A percentile compares a stretch with the other conserved stretches of the same genome.
Conservation (phyloP, 2,329 filamentous ascomycete species). For the Neonectria coccinea region DNA sequence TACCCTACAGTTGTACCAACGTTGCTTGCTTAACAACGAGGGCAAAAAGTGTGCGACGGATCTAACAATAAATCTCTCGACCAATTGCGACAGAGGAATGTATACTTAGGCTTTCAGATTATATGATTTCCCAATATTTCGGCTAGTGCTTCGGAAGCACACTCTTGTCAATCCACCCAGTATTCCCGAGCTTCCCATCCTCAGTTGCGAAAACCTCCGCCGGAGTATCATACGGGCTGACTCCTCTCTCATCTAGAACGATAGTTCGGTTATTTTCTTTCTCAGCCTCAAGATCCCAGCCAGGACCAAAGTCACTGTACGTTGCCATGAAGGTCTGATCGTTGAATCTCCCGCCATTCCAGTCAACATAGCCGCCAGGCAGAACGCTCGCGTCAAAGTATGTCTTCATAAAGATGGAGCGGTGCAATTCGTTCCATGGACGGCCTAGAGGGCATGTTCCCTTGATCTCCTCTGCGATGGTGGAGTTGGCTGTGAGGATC, state of each 20-base stretch:
- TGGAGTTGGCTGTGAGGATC: constrained; percentile 66
- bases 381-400: constrained; percentile 66
- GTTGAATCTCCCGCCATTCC: constrained; percentile 23
- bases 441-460: constrained; percentile 68
- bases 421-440: constrained; percentile 71
- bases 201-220: constrained; percentile 10
- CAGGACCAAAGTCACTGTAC: constrained; percentile 19
- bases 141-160: constrained; percentile 4
- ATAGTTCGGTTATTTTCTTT: constrained; percentile 15
- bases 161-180: constrained; percentile 15
- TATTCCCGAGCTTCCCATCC: constrained; percentile 8
- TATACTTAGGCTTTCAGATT: accelerated
- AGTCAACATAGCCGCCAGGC: constrained; percentile 23
- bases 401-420: constrained; percentile 66
- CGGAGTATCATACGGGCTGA: constrained; percentile 18
- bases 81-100: neutral
- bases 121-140: neutral
- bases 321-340: constrained; percentile 26
- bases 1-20: too few species aligned
- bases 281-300: constrained; percentile 19
- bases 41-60: too few species aligned
- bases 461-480: constrained; percentile 50
- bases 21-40: too few species aligned
- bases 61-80: too few species aligned
- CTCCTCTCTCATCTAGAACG: constrained; percentile 8